Base-by-base conservation (phyloP, 352 stramenopile species). In the Globisporangium yorkense region DNA sequence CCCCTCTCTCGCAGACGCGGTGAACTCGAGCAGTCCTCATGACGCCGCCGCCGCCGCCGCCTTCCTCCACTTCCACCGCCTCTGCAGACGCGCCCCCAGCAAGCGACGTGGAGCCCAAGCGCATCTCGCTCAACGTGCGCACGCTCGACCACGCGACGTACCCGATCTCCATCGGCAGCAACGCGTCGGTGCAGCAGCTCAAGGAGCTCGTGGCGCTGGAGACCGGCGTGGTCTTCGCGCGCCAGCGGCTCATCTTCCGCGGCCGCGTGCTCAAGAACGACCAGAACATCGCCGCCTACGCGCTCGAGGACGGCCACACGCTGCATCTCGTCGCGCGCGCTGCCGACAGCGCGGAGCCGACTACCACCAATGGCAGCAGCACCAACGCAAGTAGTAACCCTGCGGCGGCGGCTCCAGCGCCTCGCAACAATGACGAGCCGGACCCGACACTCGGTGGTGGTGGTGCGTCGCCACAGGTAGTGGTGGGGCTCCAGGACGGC, bases 251-350 rank as follows among this genome's bases (percentile, higher is more conserved):
- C 49, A 95, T 95, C 59, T 95, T 92, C 54, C 80, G 84, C 27
- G 85, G 85, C 31, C 84, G 87, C 59, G 85, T 95, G 54, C 80
- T 95, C 51, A 95, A 95, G 68, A 92, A 95, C 52, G 81, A 93
- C 61, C 75, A 92, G 66, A 66, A 60, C 48, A 73, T 95, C 54
- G 64, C 78, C 21, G 65, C 78, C 7, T 95, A 95, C 55, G 61
- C 85, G 15, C 54, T 95, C 13, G 83, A 95, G 61, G 82, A 95
- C 50, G 85, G 83, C 15, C 83, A 95, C 56, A 86, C 87, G 41
- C 63, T 95, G 41, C 85, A 95, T 47, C 58, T 95, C 5, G 85
- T 95, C 9, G 79, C 77, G 27, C 77, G 85, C 27, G 73, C 84
- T 4, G 71, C 37, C 37, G 37, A 43, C 12, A 76, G 21, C 53